Percentiles rank a stretch among this genome's conserved stretches.
phyloP scores from a whole-genome alignment of 192 early-diverging fungal genomes.

The Backusella australiensis region DNA sequence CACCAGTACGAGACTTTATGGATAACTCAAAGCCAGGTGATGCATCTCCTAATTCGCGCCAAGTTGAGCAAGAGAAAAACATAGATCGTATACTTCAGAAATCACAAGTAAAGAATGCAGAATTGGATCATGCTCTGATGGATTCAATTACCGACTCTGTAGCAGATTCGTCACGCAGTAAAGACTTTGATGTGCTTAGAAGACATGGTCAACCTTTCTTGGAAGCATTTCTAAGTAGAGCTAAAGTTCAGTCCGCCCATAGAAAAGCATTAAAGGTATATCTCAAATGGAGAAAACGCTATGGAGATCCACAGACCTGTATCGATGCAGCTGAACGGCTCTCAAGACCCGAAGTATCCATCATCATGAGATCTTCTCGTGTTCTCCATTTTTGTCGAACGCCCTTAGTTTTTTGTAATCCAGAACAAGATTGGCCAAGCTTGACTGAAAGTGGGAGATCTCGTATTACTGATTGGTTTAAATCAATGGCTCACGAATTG shows the following conservation, averaged over 20 bases:
- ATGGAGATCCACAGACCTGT: constrained; percentile 20
- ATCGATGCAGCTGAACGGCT: constrained; percentile 34
- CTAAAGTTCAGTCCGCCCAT: constrained; percentile 44
- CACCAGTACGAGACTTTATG: neutral
- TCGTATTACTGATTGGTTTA: constrained; percentile 37
- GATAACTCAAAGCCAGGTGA: neutral
- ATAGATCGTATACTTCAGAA: constrained; percentile 11
- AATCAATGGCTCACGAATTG: constrained; percentile 37
- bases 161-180: neutral
- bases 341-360: constrained; percentile 40
- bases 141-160: constrained; percentile 21
- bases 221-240: constrained; percentile 43
- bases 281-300: constrained; percentile 48
- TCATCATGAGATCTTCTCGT: constrained; percentile 49
- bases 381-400: constrained; percentile 57
- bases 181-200: constrained; percentile 41
- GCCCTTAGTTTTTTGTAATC: constrained; percentile 41
- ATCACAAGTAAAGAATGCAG: neutral
- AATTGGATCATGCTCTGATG: constrained; percentile 17
- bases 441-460: neutral
- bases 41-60: neutral
- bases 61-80: constrained; percentile 5
- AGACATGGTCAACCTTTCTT: constrained; percentile 55
- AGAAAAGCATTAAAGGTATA: constrained; percentile 52
- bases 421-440: constrained; percentile 8